These are phyloP conservation scores for Perkinsus marinus DNA, from an alignment of 169 alveolate genomes.

Conservation along the genomic window DNA sequence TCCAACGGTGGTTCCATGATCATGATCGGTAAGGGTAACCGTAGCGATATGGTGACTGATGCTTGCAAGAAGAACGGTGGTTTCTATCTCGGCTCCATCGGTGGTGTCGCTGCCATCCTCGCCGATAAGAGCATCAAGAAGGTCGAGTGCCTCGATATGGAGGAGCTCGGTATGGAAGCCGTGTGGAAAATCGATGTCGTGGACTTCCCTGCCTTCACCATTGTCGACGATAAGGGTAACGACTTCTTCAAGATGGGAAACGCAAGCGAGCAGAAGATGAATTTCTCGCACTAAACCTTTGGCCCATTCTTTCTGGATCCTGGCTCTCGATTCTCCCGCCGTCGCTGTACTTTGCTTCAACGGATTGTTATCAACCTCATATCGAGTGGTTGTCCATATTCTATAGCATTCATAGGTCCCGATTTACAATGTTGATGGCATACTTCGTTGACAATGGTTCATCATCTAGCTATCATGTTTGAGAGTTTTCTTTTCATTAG, in stretches of 20 bases:
- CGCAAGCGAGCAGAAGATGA: neutral
- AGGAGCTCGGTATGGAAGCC: slow-evolving; percentile 54
- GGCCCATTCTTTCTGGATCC: too few relatives aligned
- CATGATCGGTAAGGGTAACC: slow-evolving; percentile 64
- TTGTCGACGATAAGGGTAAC: slow-evolving; percentile 65
- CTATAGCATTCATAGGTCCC: too few relatives aligned
- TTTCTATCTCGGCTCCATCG: slow-evolving; percentile 61
- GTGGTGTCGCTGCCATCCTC: slow-evolving; percentile 75
- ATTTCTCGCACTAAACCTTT: neutral
- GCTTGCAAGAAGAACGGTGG: slow-evolving; percentile 67
- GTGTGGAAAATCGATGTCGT: slow-evolving; percentile 64
- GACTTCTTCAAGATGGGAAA: slow-evolving; percentile 54
- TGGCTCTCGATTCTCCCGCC: too few relatives aligned
- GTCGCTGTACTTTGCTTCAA: too few relatives aligned
- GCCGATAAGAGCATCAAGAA: slow-evolving; percentile 55
- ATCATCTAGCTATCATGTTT: too few relatives aligned
- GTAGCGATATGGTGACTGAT: slow-evolving; percentile 41
- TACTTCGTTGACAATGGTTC: too few relatives aligned
- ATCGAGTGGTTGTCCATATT: too few relatives aligned
- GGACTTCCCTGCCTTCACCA: slow-evolving; percentile 70
- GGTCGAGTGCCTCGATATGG: slow-evolving; percentile 55
- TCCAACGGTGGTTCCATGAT: slow-evolving; percentile 55
- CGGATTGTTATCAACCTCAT: too few relatives aligned
- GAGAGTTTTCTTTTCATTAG: too few relatives aligned
- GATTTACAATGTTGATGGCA: too few relatives aligned